phyloP scores from a whole-genome alignment of 2,329 filamentous ascomycete genomes.

The Fusarium nodosum region DNA sequence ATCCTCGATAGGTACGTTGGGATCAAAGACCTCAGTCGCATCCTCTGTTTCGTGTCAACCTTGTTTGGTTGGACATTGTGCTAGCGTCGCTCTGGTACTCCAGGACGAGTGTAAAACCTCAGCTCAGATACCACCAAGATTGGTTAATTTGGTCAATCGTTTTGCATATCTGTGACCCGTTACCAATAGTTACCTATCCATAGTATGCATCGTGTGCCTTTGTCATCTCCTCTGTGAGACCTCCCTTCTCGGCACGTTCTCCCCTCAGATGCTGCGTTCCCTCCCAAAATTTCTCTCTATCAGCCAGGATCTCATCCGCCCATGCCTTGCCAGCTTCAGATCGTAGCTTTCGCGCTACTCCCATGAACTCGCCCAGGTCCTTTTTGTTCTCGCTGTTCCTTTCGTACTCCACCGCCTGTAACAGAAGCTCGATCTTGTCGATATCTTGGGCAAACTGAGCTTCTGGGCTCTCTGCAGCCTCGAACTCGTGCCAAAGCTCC shows the following conservation, averaged over 20 bases:
- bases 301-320: constrained; percentile 80
- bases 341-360: constrained; percentile 79
- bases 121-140: background rate
- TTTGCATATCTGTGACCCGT: background rate
- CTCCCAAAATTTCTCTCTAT: constrained; percentile 81
- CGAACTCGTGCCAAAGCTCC: constrained; percentile 93
- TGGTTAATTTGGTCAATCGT: background rate
- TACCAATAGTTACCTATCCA: constrained; percentile 7
- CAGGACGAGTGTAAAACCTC: background rate
- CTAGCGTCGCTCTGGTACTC: background rate
- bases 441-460: constrained; percentile 94
- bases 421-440: constrained; percentile 93
- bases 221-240: constrained; percentile 52
- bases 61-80: background rate
- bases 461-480: constrained; percentile 85
- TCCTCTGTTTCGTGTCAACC: background rate
- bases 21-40: background rate
- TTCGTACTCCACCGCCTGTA: constrained; percentile 98
- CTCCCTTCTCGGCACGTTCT: constrained; percentile 58
- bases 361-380: constrained; percentile 88
- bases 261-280: constrained; percentile 62
- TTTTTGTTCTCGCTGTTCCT: constrained; percentile 72
- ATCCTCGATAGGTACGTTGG: background rate
- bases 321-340: constrained; percentile 84
- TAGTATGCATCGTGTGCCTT: constrained; percentile 42